Conservation (phyloP, 371 early-diverging fungal species). For the Batrachochytrium dendrobatidis region DNA sequence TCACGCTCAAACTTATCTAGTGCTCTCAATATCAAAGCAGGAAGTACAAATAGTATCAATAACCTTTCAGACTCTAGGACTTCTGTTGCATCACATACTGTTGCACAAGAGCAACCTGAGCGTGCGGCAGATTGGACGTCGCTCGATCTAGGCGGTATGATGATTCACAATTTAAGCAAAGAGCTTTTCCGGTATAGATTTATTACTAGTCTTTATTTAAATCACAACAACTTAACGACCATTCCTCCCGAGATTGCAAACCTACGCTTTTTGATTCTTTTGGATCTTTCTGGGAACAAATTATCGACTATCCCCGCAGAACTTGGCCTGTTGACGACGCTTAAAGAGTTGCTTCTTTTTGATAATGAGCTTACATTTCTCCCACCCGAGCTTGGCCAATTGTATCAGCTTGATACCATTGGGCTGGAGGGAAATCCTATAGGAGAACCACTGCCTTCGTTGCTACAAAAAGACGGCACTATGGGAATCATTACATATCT, state of each 20-base stretch:
- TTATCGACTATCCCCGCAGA: conserved; percentile 83
- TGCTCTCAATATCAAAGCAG: background rate
- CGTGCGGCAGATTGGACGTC: conserved; percentile 59
- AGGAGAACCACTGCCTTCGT: conserved; percentile 64
- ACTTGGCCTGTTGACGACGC: conserved; percentile 73
- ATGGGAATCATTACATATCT: conserved; percentile 80
- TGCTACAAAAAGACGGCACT: conserved; percentile 85
- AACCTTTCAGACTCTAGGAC: background rate
- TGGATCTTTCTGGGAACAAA: conserved; percentile 90
- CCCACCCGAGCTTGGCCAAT: conserved; percentile 87
- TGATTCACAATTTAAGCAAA: conserved; percentile 65
- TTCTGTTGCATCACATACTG: conserved; percentile 1
- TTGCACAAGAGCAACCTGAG: background rate
- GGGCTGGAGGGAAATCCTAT: conserved; percentile 98
- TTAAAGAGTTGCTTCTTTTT: conserved; percentile 84
- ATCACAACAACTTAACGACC: conserved; percentile 82
- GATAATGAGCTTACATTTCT: conserved; percentile 86
- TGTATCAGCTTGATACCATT: conserved; percentile 87
- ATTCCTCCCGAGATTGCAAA: conserved; percentile 66
- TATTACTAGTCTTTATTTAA: conserved; percentile 84
- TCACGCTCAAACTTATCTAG: background rate
- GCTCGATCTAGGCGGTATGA: conserved; percentile 90
- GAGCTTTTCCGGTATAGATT: conserved; percentile 74
- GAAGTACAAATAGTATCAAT: background rate
- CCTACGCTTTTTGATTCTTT: conserved; percentile 54